These are phyloP conservation scores for Ceratorhiza oryzae-sativae DNA, from an alignment of 1,284 basidiomycete species.

Conservation along the genomic window DNA sequence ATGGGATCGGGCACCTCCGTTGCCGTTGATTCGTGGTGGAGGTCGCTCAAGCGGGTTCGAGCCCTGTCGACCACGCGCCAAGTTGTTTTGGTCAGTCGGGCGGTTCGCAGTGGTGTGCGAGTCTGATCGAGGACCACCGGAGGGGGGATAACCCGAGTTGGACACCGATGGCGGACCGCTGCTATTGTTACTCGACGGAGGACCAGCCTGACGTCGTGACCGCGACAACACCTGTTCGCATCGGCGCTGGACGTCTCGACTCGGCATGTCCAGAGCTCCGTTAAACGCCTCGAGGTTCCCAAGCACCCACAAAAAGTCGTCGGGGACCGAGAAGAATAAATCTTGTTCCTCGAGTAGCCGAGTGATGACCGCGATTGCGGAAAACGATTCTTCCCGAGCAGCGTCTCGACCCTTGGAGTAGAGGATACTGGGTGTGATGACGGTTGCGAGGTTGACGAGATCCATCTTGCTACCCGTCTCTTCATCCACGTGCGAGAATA, in stretches of 20 bases:
- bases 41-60: conserved; percentile 35
- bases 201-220: neutral
- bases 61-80: conserved; percentile 17
- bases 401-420: conserved; percentile 85
- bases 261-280: conserved; percentile 80
- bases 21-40: conserved; percentile 35
- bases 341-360: conserved; percentile 92
- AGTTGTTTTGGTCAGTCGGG: conserved; percentile 11
- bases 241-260: conserved; percentile 90
- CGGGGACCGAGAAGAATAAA: conserved; percentile 88
- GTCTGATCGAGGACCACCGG: conserved; percentile 23
- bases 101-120: conserved; percentile 19
- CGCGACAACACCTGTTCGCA: conserved; percentile 75
- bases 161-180: neutral
- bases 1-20: conserved; percentile 16
- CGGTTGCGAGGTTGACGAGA: conserved; percentile 93
- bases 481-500: conserved; percentile 97
- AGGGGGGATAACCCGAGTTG: conserved; percentile 8
- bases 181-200: neutral
- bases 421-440: conserved; percentile 96
- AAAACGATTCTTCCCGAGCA: conserved; percentile 91
- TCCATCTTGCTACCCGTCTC: conserved; percentile 99
- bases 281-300: conserved; percentile 87
- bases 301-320: conserved; percentile 82
- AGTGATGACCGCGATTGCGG: conserved; percentile 86